Percentiles rank a stretch among this genome's conserved stretches.
Evolutionary conservation across 225 moss, liverwort and hornwort species (phyloP).

Genomic region (Antitrichia curtipendula): DNA sequence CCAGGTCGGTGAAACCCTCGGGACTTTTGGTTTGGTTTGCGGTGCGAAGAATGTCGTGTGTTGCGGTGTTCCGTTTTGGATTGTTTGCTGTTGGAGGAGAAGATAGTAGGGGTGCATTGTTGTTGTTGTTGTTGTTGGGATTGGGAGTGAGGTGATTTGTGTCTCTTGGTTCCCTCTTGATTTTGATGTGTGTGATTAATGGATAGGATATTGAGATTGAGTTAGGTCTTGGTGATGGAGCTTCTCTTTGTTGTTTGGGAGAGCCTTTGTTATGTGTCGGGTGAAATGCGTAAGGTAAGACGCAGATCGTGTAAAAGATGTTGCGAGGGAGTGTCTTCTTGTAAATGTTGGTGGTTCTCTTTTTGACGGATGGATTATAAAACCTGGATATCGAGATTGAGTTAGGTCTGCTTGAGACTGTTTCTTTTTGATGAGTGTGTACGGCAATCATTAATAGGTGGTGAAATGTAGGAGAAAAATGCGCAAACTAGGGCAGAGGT

Average conservation of each 20-base stretch:
- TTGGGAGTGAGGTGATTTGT: neutral
- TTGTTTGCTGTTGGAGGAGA: neutral
- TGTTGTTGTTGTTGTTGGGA: neutral
- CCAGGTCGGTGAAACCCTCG: slow-evolving; percentile 31
- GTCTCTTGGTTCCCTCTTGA: neutral
- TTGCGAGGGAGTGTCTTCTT: neutral
- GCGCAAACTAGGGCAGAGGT: neutral
- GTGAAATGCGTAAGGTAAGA: neutral
- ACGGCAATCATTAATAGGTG: neutral
- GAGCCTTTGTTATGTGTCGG: neutral
- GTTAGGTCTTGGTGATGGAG: neutral
- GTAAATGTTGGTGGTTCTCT: neutral
- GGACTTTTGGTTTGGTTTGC: neutral
- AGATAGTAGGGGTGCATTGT: neutral
- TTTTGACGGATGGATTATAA: neutral
- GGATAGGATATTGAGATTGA: neutral
- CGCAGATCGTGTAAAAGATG: neutral
- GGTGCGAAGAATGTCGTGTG: neutral
- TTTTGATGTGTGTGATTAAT: neutral
- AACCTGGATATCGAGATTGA: neutral
- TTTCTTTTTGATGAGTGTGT: neutral
- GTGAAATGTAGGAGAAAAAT: neutral
- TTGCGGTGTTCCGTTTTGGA: neutral
- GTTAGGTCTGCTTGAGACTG: neutral
- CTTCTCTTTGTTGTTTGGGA: neutral